These are phyloP conservation scores for Hypoxylon sp. DNA, from an alignment of 2,329 filamentous ascomycete species.

Conservation along the genomic window DNA sequence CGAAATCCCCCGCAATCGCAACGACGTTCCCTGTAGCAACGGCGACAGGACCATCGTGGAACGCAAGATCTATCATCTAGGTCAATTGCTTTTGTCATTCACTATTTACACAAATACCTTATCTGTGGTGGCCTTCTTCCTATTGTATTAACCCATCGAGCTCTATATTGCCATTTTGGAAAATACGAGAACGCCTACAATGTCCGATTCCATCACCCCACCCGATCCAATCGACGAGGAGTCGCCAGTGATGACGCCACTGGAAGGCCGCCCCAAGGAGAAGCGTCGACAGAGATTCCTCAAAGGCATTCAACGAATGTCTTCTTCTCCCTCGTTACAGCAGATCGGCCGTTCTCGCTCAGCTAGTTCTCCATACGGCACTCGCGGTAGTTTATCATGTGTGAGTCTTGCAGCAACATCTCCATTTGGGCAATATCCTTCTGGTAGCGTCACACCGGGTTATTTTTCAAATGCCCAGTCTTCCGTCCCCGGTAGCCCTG, in stretches of 20 bases:
- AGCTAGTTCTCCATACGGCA: slow-evolving; percentile 77
- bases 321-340: slow-evolving; percentile 81
- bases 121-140: not conserved
- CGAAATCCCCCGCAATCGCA: slow-evolving; percentile 34
- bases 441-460: slow-evolving; percentile 54
- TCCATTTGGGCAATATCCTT: slow-evolving; percentile 57
- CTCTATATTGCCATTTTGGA: slow-evolving; percentile 1
- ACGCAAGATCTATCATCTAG: slow-evolving; percentile 11
- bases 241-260: slow-evolving; percentile 34
- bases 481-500: slow-evolving; percentile 59
- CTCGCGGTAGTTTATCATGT: slow-evolving; percentile 67
- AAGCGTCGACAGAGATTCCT: slow-evolving; percentile 80
- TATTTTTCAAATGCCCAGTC: slow-evolving; percentile 56
- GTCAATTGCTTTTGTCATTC: slow-evolving; percentile 27
- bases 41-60: slow-evolving; percentile 16
- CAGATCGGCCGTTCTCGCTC: slow-evolving; percentile 75
- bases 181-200: slow-evolving; percentile 9
- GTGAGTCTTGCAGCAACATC: slow-evolving; percentile 65
- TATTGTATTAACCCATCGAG: not conserved
- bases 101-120: slow-evolving; percentile 13
- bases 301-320: slow-evolving; percentile 83
- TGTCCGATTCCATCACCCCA: slow-evolving; percentile 40
- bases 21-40: slow-evolving; percentile 24
- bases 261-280: slow-evolving; percentile 66
- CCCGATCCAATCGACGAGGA: slow-evolving; percentile 44